phyloP scores from a whole-genome alignment of 2,329 filamentous ascomycete species.

The Alternaria triticina region DNA sequence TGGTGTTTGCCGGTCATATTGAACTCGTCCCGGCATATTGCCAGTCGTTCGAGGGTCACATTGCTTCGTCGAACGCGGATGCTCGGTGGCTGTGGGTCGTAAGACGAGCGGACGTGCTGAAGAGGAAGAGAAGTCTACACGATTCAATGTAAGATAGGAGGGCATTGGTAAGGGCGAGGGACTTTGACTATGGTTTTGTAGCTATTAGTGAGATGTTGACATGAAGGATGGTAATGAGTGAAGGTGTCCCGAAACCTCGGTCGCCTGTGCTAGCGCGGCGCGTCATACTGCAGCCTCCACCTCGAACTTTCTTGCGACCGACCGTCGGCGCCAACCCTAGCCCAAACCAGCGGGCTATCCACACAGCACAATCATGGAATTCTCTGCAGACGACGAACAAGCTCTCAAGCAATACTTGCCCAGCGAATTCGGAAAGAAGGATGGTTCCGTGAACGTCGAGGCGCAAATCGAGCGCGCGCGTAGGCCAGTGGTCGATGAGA shows the following conservation, averaged over 20 bases:
- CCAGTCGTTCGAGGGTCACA: not conserved
- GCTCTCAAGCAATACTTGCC: constrained; percentile 80
- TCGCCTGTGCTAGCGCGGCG: constrained; percentile 7
- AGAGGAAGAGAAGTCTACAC: not conserved
- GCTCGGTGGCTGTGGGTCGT: not conserved
- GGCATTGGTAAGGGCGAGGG: too few species aligned
- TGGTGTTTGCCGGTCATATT: not conserved
- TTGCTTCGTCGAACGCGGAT: not conserved
- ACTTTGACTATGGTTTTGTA: not conserved
- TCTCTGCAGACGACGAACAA: constrained; percentile 61
- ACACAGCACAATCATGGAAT: constrained; percentile 26
- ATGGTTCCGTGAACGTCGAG: constrained; percentile 73
- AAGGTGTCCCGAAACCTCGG: constrained; percentile 1
- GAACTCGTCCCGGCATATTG: not conserved
- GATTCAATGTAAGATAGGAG: not conserved
- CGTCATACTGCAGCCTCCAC: constrained; percentile 17
- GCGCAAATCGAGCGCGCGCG: constrained; percentile 83
- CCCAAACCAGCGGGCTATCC: constrained; percentile 6
- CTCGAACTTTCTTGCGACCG: constrained; percentile 2
- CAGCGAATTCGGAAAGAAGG: constrained; percentile 82
- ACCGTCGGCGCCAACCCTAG: constrained; percentile 2
- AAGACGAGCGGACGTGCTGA: not conserved
- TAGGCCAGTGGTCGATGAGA: constrained; percentile 58
- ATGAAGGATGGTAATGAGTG: not conserved
- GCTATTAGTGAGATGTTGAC: not conserved